Base-by-base conservation (phyloP, 1,139 yeast species). In the Yamadazyma friedrichii region DNA sequence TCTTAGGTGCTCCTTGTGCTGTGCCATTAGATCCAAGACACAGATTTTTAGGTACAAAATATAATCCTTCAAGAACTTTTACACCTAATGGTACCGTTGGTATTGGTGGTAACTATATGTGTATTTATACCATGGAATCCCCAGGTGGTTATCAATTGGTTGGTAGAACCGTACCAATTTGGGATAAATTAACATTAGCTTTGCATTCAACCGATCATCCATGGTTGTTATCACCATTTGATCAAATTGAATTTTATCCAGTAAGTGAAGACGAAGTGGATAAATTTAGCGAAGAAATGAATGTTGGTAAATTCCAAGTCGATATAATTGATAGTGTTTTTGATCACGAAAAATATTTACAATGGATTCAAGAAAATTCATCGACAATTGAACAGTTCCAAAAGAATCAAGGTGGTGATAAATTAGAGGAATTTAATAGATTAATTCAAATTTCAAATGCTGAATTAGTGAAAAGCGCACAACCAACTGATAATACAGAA, bases 121-220 rank as follows among this genome's bases (percentile, higher is more conserved):
- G 98, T 71, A 91, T 93, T 53, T 93, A 93, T 65, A 89, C 98
- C 35, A 89, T 91, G 91, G 96, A 91, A 54, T 88, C 96, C 20
- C 98, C 98, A 40, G 98, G 98, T 66, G 98, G 98, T 25, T 93
- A 93, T 65, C 98, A 91, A 69, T 76, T 93, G 55, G 93, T 89
- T 48, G 98, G 98, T 43, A 80, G 98, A 61, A 93, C 98, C 4
- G 82, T 93, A 51, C 98, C 98, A 44, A 91, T 91, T 53, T 93
- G 98, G 98, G 98, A 93, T 63, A 91, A 88, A 67, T 76, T 91
- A 55, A 76, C 88, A 27, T 71, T 93, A 46, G 93, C 93, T 39
- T 65, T 70, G 15, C 88, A 84, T 51, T 72, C 84, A 6, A 56
- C 57, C 33, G 67, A 63, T 37, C 80, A 78, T 41, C 98, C 98